Percentiles rank a stretch among this genome's conserved stretches.
Evolutionary conservation across 768 basidiomycete species (phyloP).

Genomic region (Phanerochaete sordida): DNA sequence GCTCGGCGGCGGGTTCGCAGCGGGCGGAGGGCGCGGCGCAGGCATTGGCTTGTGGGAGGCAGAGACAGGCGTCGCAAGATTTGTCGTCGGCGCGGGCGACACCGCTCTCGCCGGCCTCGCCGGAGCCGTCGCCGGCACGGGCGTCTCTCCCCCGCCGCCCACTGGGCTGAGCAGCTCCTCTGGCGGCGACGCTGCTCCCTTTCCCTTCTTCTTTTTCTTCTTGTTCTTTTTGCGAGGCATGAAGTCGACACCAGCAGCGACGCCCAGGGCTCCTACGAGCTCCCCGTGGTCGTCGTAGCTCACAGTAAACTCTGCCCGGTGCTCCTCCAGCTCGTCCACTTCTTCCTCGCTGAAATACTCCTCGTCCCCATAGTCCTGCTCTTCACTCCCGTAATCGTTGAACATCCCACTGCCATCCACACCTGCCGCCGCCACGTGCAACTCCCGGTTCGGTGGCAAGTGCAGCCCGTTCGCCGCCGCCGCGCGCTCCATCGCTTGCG

Average conservation of each 20-base stretch:
- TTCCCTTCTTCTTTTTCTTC: constrained; percentile 20
- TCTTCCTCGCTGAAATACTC: constrained; percentile 48
- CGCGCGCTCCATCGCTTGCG: constrained; percentile 47
- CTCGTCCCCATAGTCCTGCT: constrained; percentile 36
- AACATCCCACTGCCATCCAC: constrained; percentile 39
- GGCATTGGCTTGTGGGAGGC: constrained; percentile 41
- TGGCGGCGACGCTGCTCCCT: not conserved
- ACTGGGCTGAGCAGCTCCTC: not conserved
- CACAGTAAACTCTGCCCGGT: constrained; percentile 36
- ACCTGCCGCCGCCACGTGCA: constrained; percentile 17
- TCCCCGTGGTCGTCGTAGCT: constrained; percentile 32
- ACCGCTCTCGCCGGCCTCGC: constrained; percentile 14
- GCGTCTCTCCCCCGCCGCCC: not conserved
- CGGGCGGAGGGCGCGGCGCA: constrained; percentile 36
- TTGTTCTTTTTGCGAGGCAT: constrained; percentile 9
- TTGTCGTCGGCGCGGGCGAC: constrained; percentile 26
- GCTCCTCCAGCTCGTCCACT: constrained; percentile 36
- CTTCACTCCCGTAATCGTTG: constrained; percentile 34
- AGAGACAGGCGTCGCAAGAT: constrained; percentile 32
- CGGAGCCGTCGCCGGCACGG: constrained; percentile 6
- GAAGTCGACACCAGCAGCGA: too few species aligned
- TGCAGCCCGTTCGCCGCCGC: constrained; percentile 31
- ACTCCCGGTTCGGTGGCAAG: constrained; percentile 8
- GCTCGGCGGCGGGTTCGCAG: constrained; percentile 56
- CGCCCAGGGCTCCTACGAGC: too few species aligned